phyloP scores from a whole-genome alignment of 768 basidiomycete species.

The Coprinopsis cinerea region DNA sequence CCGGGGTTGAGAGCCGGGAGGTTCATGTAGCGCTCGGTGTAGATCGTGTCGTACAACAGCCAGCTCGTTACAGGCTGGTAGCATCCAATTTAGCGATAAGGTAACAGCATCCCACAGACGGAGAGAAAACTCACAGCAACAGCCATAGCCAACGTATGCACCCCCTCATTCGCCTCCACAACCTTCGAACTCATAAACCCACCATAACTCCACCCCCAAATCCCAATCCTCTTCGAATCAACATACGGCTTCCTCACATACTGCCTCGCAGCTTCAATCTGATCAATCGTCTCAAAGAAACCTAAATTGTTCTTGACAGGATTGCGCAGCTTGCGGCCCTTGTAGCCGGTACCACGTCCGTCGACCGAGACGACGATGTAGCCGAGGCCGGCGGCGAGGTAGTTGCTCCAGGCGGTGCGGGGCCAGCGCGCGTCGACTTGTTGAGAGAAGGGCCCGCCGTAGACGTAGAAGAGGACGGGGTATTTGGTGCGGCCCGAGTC shows the following conservation, averaged over 20 bases:
- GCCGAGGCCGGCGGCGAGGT: conserved; percentile 71
- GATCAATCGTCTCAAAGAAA: conserved; percentile 83
- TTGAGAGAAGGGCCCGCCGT: conserved; percentile 90
- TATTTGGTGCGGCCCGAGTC: conserved; percentile 94
- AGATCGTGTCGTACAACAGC: conserved; percentile 86
- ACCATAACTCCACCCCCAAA: conserved; percentile 99
- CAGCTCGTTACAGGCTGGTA: conserved; percentile 82
- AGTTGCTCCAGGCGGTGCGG: conserved; percentile 78
- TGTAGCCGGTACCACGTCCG: conserved; percentile 90
- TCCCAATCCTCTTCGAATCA: conserved; percentile 82
- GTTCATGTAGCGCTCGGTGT: conserved; percentile 97
- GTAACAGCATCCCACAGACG: too few species aligned
- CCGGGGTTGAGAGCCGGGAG: conserved; percentile 69
- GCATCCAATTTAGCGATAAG: neutral
- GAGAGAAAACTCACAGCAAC: conserved; percentile 60
- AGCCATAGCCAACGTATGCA: conserved; percentile 88
- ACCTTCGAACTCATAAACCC: conserved; percentile 96
- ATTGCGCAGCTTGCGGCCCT: conserved; percentile 80
- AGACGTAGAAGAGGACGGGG: conserved; percentile 89
- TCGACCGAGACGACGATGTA: conserved; percentile 89
- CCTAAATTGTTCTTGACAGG: conserved; percentile 87
- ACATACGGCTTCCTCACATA: conserved; percentile 89
- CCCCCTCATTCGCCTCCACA: conserved; percentile 81
- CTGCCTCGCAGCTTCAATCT: conserved; percentile 81
- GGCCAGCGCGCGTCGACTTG: conserved; percentile 58